Conservation (phyloP, 768 basidiomycete species). For the Auriscalpium vulgare region DNA sequence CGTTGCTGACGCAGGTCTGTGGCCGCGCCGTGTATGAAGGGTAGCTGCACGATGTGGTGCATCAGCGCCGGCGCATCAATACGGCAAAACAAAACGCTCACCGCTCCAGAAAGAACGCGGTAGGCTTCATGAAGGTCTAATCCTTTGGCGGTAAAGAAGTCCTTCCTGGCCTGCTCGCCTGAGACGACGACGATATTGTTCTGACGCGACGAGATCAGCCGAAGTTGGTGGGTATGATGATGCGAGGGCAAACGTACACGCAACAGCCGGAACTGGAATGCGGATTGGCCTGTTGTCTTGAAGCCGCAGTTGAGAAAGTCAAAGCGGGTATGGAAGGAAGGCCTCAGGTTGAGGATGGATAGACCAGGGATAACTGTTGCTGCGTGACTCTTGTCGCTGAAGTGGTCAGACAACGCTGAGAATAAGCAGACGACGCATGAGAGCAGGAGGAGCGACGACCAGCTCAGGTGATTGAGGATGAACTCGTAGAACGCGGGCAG, state of each 20-base stretch:
- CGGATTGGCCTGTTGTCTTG: conserved; percentile 51
- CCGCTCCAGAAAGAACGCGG: conserved; percentile 71
- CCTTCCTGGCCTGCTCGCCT: conserved; percentile 58
- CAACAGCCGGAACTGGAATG: conserved; percentile 66
- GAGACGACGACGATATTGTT: conserved; percentile 70
- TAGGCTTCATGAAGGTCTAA: conserved; percentile 76
- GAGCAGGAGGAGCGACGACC: conserved; percentile 13
- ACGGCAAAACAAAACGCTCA: conserved; percentile 25
- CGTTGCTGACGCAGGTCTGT: conserved; percentile 56
- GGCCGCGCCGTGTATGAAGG: conserved; percentile 68
- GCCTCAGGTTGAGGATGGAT: conserved; percentile 47
- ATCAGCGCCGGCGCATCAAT: not conserved
- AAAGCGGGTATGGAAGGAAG: conserved; percentile 63
- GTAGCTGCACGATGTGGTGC: conserved; percentile 39
- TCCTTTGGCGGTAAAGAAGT: conserved; percentile 62
- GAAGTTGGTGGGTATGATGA: conserved; percentile 5
- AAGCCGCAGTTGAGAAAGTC: conserved; percentile 73
- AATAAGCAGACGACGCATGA: conserved; percentile 17
- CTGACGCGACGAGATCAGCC: conserved; percentile 29
- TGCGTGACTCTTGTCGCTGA: conserved; percentile 25
- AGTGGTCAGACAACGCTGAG: conserved; percentile 1
- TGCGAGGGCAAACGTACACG: conserved; percentile 36
- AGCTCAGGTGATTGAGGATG: conserved; percentile 3
- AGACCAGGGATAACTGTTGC: conserved; percentile 50
- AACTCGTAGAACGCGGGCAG: conserved; percentile 27